Evolutionary conservation across 192 early-diverging fungal species (phyloP).

Genomic region (Coemansia sp.): DNA sequence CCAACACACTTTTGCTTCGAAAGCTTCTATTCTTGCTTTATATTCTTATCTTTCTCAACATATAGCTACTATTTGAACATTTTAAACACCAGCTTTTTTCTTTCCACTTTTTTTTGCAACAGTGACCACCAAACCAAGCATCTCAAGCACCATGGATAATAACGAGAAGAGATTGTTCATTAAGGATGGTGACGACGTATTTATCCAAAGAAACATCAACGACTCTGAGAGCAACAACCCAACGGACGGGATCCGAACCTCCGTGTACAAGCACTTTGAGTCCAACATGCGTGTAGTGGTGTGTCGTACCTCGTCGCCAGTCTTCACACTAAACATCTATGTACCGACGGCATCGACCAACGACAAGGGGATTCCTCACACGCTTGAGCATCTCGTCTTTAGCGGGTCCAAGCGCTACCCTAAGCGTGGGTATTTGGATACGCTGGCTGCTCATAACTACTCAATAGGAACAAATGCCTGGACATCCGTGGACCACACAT

Average conservation of each 20-base stretch:
- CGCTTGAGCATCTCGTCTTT: slow-evolving; percentile 81
- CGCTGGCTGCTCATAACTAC: slow-evolving; percentile 68
- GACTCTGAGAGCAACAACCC: slow-evolving; percentile 6
- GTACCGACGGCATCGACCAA: slow-evolving; percentile 70
- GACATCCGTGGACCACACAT: slow-evolving; percentile 63
- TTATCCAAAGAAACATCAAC: not conserved
- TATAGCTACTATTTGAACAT: not conserved
- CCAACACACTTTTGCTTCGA: too few species aligned
- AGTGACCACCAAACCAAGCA: not conserved
- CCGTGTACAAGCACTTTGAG: slow-evolving; percentile 21
- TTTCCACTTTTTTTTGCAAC: not conserved
- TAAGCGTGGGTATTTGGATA: slow-evolving; percentile 74
- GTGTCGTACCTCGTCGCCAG: slow-evolving; percentile 63
- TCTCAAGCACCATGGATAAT: not conserved
- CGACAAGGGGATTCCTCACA: slow-evolving; percentile 78
- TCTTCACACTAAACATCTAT: slow-evolving; percentile 66
- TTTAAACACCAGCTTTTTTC: not conserved
- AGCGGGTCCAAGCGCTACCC: slow-evolving; percentile 74
- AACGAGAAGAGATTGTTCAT: not conserved
- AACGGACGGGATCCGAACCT: slow-evolving; percentile 25
- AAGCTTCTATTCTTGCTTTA: too few species aligned
- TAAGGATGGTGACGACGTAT: not conserved
- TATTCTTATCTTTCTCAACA: too few species aligned
- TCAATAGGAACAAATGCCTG: slow-evolving; percentile 30
- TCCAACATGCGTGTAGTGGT: slow-evolving; percentile 64